phyloP scores from a whole-genome alignment of 192 early-diverging fungal genomes.

The Linnemannia elongata region DNA sequence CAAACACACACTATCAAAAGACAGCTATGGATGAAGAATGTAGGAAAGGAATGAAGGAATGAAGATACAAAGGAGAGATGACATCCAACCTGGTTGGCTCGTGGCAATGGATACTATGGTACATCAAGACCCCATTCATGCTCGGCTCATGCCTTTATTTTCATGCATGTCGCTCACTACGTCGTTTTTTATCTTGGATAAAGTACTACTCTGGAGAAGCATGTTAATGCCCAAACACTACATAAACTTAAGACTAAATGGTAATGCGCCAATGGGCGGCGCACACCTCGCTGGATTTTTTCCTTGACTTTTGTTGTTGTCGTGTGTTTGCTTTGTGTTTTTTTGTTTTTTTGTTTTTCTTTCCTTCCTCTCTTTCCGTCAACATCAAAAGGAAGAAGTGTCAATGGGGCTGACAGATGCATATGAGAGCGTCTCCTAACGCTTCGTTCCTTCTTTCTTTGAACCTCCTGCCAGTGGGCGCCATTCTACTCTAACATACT shows the following conservation, averaged over 20 bases:
- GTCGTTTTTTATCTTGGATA: background rate
- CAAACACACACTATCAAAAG: background rate
- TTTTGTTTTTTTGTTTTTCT: background rate
- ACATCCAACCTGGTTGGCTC: background rate
- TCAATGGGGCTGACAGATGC: conserved; percentile 3
- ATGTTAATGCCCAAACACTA: background rate
- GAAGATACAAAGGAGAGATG: background rate
- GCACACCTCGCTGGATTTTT: background rate
- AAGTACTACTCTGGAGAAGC: background rate
- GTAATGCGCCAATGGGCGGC: background rate
- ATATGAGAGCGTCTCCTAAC: background rate
- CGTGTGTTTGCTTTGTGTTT: background rate
- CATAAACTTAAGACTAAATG: background rate
- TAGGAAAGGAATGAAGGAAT: background rate
- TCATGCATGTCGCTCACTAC: background rate
- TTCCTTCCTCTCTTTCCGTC: background rate
- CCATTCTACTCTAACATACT: background rate
- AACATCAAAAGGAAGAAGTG: background rate
- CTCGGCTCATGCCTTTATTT: background rate
- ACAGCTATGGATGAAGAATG: background rate
- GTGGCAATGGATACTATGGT: background rate
- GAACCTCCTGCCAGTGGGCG: background rate
- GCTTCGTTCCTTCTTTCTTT: background rate
- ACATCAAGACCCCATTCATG: background rate
- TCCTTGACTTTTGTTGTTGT: background rate